phyloP scores from a whole-genome alignment of 2,329 filamentous ascomycete genomes.

The Stromatinia cepivora region DNA sequence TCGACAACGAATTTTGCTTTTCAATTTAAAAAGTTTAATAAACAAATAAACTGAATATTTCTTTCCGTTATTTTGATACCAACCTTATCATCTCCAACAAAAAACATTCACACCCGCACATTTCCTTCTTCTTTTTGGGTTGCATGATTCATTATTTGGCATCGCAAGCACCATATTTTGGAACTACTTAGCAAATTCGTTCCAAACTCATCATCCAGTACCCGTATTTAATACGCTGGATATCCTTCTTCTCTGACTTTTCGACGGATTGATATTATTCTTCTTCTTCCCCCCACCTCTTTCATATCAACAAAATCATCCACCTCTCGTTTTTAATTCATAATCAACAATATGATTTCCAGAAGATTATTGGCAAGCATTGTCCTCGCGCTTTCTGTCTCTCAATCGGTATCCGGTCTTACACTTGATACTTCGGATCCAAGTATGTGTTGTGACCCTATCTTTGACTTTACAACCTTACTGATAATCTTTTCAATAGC shows the following conservation, averaged over 20 bases:
- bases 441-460: not conserved
- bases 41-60: too few species aligned
- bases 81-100: not conserved
- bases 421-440: slow-evolving; percentile 16
- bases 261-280: not conserved
- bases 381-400: slow-evolving; percentile 4
- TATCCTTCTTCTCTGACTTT: not conserved
- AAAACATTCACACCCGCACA: not conserved
- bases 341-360: slow-evolving; percentile 13
- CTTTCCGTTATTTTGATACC: not conserved
- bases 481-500: slow-evolving; percentile 43
- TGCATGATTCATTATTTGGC: slow-evolving; percentile 2
- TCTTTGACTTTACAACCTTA: not conserved
- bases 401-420: slow-evolving; percentile 11
- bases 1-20: not conserved
- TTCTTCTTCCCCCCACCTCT: too few species aligned
- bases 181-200: not conserved
- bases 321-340: not conserved
- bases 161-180: not conserved
- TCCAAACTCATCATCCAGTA: not conserved
- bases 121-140: not conserved
- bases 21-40: not conserved
- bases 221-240: not conserved
- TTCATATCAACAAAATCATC: not conserved
- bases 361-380: not conserved